Evolutionary conservation across 768 basidiomycete genomes (phyloP).

Genomic region (Lactarius tabidus): DNA sequence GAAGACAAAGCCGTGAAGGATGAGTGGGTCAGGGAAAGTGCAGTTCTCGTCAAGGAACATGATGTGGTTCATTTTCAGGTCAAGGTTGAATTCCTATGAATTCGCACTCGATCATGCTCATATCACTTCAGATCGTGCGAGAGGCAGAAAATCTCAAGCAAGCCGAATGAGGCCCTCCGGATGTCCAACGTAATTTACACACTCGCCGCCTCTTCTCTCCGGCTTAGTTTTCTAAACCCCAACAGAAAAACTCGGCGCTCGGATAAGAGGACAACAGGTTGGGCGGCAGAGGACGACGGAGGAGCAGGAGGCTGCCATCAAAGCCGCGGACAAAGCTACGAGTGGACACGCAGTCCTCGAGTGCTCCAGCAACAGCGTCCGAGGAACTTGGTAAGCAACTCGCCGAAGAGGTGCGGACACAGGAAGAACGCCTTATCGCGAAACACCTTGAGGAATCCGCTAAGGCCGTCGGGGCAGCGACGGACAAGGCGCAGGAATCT

Average conservation of each 20-base stretch:
- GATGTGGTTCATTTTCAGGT: constrained; percentile 56
- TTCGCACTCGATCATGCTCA: background rate
- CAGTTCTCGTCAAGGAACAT: constrained; percentile 50
- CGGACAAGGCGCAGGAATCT: constrained; percentile 32
- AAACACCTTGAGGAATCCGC: constrained; percentile 55
- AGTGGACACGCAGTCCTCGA: constrained; percentile 36
- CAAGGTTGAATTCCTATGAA: constrained; percentile 40
- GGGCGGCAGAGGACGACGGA: constrained; percentile 51
- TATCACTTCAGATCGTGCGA: constrained; percentile 20
- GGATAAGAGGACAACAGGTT: constrained; percentile 48
- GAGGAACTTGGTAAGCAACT: constrained; percentile 51
- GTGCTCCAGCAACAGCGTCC: constrained; percentile 27
- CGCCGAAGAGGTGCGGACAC: constrained; percentile 51
- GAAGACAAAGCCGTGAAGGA: constrained; percentile 31
- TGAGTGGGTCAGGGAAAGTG: constrained; percentile 58
- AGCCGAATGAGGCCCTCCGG: constrained; percentile 27
- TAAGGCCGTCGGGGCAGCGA: constrained; percentile 41
- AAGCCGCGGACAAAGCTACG: constrained; percentile 54
- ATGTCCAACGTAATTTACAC: constrained; percentile 25
- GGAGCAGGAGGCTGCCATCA: constrained; percentile 47
- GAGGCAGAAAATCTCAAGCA: constrained; percentile 28
- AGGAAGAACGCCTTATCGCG: constrained; percentile 50
- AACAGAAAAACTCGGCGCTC: constrained; percentile 44
- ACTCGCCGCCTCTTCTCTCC: background rate
- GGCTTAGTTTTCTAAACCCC: background rate